These are phyloP conservation scores for Schizochytrium sp. DNA, from an alignment of 108 stramenopile genomes.

Conservation along the genomic window DNA sequence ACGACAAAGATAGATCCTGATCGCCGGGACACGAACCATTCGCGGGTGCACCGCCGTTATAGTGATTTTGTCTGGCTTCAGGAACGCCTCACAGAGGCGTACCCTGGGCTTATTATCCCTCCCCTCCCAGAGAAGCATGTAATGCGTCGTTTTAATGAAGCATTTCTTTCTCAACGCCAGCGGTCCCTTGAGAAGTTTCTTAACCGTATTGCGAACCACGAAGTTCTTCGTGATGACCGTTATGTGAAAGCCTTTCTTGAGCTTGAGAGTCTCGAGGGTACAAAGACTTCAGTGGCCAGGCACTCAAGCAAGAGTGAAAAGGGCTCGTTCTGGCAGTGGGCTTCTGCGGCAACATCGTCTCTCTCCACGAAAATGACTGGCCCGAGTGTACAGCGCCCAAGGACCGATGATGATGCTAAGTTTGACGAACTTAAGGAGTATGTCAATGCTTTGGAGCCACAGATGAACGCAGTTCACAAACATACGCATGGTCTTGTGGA, in stretches of 20 bases:
- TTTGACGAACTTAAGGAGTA: constrained; percentile 92
- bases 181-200: constrained; percentile 86
- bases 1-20: not conserved
- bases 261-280: constrained; percentile 90
- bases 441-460: constrained; percentile 85
- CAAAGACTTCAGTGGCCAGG: constrained; percentile 73
- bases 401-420: constrained; percentile 85
- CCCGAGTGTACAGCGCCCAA: not conserved
- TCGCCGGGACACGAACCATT: constrained; percentile 68
- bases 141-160: constrained; percentile 87
- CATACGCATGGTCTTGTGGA: constrained; percentile 90
- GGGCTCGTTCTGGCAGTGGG: constrained; percentile 66
- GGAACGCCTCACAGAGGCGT: constrained; percentile 85
- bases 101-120: constrained; percentile 93
- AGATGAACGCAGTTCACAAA: constrained; percentile 90
- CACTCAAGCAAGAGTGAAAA: constrained; percentile 51
- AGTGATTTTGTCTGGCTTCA: constrained; percentile 96
- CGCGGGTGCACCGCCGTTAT: constrained; percentile 88
- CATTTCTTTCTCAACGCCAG: constrained; percentile 88
- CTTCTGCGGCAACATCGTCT: constrained; percentile 32
- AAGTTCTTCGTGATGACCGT: constrained; percentile 83
- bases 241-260: constrained; percentile 88
- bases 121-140: constrained; percentile 96
- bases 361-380: not conserved
- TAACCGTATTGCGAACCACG: constrained; percentile 86